A percentile compares a stretch with the other conserved stretches of the same genome.
Evolutionary conservation across 305 asterid genomes (phyloP).

Genomic region (Euphrasia arctica): DNA sequence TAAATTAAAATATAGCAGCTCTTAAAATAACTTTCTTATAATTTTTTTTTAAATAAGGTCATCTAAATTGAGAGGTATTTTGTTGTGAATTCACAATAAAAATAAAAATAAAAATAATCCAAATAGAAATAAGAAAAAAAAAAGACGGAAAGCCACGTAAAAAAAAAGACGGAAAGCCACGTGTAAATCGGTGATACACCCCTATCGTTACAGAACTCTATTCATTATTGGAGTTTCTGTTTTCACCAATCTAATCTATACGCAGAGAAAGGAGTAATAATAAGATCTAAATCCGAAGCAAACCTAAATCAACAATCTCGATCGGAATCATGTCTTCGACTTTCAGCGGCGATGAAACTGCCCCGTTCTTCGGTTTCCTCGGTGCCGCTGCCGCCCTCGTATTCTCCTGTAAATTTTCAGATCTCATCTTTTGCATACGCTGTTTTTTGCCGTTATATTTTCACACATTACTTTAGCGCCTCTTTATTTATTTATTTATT

Average conservation of each 20-base stretch:
- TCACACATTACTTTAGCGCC: background rate
- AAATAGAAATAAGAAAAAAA: too few relatives aligned
- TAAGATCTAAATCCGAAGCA: constrained; percentile 30
- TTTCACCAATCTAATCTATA: constrained; percentile 25
- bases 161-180: constrained; percentile 22
- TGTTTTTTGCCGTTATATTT: background rate
- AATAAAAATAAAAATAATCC: too few relatives aligned
- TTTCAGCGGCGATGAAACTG: constrained; percentile 71
- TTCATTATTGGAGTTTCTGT: constrained; percentile 14
- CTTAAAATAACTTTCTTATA: too few relatives aligned
- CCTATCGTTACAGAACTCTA: constrained; percentile 24
- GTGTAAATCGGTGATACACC: constrained; percentile 24
- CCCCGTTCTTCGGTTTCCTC: constrained; percentile 70
- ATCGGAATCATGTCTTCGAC: constrained; percentile 40
- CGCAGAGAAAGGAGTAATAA: background rate
- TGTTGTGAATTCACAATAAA: too few relatives aligned
- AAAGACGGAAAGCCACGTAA: too few relatives aligned
- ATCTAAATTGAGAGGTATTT: too few relatives aligned
- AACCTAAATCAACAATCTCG: constrained; percentile 17
- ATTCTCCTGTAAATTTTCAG: constrained; percentile 46
- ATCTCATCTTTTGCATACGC: constrained; percentile 21
- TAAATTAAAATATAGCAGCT: too few relatives aligned
- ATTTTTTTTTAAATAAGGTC: too few relatives aligned
- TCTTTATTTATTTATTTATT: too few relatives aligned
- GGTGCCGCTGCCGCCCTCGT: constrained; percentile 53